Conservation (phyloP, 768 basidiomycete genomes). For the Lyophyllum atratum region DNA sequence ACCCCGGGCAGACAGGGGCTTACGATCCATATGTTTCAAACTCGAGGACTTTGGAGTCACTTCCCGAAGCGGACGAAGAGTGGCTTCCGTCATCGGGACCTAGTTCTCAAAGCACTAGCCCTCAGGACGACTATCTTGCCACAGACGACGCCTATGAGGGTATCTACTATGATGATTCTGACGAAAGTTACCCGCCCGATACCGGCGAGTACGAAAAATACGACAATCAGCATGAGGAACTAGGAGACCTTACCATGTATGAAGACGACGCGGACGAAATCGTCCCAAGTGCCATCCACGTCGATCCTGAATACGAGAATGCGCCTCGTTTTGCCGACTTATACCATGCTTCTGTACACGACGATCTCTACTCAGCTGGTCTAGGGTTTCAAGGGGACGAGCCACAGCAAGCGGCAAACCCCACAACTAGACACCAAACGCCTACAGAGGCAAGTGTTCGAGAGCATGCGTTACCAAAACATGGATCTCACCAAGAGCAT, state of each 20-base stretch:
- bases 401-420: neutral
- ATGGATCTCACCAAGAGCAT: neutral
- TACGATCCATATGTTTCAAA: neutral
- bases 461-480: conserved; percentile 9
- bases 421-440: neutral
- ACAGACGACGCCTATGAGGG: conserved; percentile 5
- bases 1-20: neutral
- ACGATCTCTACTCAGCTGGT: conserved; percentile 7
- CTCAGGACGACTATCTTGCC: neutral
- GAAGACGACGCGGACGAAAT: conserved; percentile 37
- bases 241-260: conserved; percentile 23
- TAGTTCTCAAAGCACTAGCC: neutral
- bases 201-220: conserved; percentile 2
- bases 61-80: conserved; percentile 6
- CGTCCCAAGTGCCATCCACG: conserved; percentile 33
- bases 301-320: conserved; percentile 26
- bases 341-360: conserved; percentile 34
- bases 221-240: conserved; percentile 7
- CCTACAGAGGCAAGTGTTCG: conserved; percentile 2
- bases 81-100: neutral
- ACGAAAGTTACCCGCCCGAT: conserved; percentile 2
- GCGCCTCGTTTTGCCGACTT: conserved; percentile 40
- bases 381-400: neutral
- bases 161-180: neutral
- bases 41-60: conserved; percentile 4